Evolutionary conservation across 1,284 basidiomycete species (phyloP), one percentile per base, ranked within the genome.

Genomic region (Schizophyllum amplum): DNA sequence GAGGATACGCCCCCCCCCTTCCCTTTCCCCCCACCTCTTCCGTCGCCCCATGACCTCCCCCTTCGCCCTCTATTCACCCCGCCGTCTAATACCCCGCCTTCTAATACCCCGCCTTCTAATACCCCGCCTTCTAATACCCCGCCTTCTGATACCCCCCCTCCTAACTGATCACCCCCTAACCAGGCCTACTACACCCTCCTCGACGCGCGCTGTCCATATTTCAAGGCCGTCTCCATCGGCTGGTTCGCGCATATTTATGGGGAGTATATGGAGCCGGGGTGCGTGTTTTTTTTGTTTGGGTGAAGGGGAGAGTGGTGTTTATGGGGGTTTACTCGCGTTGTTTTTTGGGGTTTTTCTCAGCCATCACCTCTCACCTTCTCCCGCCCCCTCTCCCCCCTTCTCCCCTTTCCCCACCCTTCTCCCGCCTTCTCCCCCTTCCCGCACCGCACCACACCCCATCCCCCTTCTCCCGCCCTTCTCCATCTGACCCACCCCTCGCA

Each of bases 171-270:
- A n/a, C n/a, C n/a, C n/a, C n/a, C n/a, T n/a, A n/a, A n/a, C 59
- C 61, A 85, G 76, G 79, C 75, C 51, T 90, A 87, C 64, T 87
- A 73, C 61, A 68, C 70, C n/a, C 68, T 90, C 11, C 77, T 90
- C n/a, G 84, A 90, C 62, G 66, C 71, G 3, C 76, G 84, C 57
- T 90, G 87, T 63, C 63, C 71, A 9, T 75, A 81, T 63, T 74
- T 88, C 64, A 88, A 89, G 69, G 64, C 63, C 0, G 7, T 21
- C 1, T 15, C 2, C 1, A 22, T n/a, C 21, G 11, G 50, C 53
- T 59, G 20, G 4, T 11, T 47, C 21, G 20, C 26, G 58, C 57
- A 62, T n/a, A 61, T 61, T 56, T 59, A 62, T 24, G 56, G 60
- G 2, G 61, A 50, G 58, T 58, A 62, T 9, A 59, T 59, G 58